A percentile compares a stretch with the other conserved stretches of the same genome.
Evolutionary conservation across 2,329 filamentous ascomycete species (phyloP).

Genomic region (Fusarium verticillioides): DNA sequence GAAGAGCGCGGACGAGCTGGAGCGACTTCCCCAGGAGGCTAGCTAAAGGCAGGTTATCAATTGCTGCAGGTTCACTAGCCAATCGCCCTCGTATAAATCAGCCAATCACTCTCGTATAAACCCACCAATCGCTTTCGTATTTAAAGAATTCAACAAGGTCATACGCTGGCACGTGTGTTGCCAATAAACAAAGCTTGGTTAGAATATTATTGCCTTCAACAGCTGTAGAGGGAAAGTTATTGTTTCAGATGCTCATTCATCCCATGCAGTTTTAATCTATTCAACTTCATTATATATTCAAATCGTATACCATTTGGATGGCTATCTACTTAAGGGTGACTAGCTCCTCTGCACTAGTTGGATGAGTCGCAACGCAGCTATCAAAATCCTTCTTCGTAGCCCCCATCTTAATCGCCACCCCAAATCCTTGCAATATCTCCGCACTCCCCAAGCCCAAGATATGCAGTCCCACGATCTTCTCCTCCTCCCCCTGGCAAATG

Average conservation of each 20-base stretch:
- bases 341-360: not conserved
- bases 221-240: no score
- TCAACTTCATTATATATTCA: fast-evolving
- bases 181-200: not conserved
- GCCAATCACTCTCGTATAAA: not conserved
- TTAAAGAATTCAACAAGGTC: fast-evolving
- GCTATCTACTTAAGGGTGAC: not conserved
- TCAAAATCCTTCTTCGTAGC: not conserved
- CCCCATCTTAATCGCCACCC: not conserved
- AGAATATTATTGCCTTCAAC: no score
- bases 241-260: no score
- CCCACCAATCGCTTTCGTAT: not conserved
- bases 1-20: no score
- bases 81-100: not conserved
- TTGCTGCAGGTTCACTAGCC: not conserved
- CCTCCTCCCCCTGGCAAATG: not conserved
- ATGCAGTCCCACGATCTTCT: not conserved
- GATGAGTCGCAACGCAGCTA: not conserved
- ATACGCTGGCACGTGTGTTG: not conserved
- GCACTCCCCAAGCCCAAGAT: not conserved
- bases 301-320: fast-evolving
- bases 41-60: not conserved
- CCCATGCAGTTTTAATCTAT: not conserved
- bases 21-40: not conserved
- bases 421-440: not conserved